phyloP scores from a whole-genome alignment of 306 rosid species.

The Hippophae rhamnoides region DNA sequence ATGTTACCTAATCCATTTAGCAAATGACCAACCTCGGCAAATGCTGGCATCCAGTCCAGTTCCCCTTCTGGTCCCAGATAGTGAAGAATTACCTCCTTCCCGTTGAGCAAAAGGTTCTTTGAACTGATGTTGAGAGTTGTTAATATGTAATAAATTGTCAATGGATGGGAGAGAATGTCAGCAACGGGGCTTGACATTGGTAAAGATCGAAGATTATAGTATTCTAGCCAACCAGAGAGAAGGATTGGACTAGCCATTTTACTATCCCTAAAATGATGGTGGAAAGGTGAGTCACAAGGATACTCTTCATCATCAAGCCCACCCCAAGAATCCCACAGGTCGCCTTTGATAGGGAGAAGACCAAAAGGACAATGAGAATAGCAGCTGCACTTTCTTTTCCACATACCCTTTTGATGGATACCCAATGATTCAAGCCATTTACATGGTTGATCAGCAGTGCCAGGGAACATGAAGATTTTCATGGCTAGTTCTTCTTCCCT shows the following conservation, averaged over 20 bases:
- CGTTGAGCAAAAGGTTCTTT: slow-evolving; percentile 47
- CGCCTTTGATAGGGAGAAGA: slow-evolving; percentile 53
- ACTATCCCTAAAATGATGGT: slow-evolving; percentile 27
- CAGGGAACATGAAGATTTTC: slow-evolving; percentile 42
- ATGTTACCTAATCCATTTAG: slow-evolving; percentile 52
- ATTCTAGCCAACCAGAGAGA: slow-evolving; percentile 58
- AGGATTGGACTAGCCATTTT: slow-evolving; percentile 25
- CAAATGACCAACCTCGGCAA: slow-evolving; percentile 51
- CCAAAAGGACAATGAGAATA: slow-evolving; percentile 50
- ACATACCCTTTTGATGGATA: slow-evolving; percentile 55
- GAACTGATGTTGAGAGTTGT: slow-evolving; percentile 48
- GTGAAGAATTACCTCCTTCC: slow-evolving; percentile 55
- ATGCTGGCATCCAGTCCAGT: slow-evolving; percentile 63
- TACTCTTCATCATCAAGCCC: slow-evolving; percentile 43
- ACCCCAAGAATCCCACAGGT: slow-evolving; percentile 49
- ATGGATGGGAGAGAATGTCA: slow-evolving; percentile 46
- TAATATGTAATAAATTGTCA: slow-evolving; percentile 49
- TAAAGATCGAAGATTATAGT: slow-evolving; percentile 52
- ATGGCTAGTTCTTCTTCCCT: slow-evolving; percentile 61
- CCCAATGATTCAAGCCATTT: slow-evolving; percentile 56
- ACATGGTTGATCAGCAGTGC: slow-evolving; percentile 53
- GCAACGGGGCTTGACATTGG: slow-evolving; percentile 47
- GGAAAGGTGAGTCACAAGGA: slow-evolving; percentile 48
- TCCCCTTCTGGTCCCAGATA: slow-evolving; percentile 60
- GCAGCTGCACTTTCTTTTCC: slow-evolving; percentile 57